Conservation (phyloP, 768 basidiomycete genomes). For the Leucocoprinus leucothites region DNA sequence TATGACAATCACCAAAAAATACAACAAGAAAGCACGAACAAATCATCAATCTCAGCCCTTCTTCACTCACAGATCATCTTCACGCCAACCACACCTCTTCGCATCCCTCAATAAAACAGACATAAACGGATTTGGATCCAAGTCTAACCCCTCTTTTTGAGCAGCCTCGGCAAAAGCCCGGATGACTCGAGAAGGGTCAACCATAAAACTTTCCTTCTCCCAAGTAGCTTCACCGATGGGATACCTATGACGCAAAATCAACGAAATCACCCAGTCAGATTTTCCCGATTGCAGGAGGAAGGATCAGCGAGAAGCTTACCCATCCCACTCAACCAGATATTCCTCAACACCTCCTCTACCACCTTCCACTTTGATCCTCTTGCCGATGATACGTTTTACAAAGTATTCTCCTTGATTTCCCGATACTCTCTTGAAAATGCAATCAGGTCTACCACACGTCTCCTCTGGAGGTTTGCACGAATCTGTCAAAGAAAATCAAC, state of each 20-base stretch:
- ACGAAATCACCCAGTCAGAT: too few species aligned
- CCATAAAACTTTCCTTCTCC: constrained; percentile 28
- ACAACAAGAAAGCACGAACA: not conserved
- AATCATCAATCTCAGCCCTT: too few species aligned
- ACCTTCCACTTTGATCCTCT: constrained; percentile 18
- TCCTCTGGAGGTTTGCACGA: not conserved
- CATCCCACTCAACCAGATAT: constrained; percentile 36
- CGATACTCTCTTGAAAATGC: constrained; percentile 14
- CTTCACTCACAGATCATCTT: not conserved
- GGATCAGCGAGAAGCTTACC: constrained; percentile 20
- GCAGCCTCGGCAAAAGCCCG: constrained; percentile 24
- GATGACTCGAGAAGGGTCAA: constrained; percentile 26
- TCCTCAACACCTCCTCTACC: constrained; percentile 16
- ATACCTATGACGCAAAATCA: constrained; percentile 22
- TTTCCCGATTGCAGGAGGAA: too few species aligned
- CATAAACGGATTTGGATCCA: constrained; percentile 19
- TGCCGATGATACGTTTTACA: constrained; percentile 31
- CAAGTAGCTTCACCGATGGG: constrained; percentile 29
- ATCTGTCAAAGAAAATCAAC: not conserved
- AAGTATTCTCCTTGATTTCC: constrained; percentile 19
- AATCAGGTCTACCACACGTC: constrained; percentile 26
- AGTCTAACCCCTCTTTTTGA: constrained; percentile 20
- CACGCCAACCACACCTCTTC: constrained; percentile 21
- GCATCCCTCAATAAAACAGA: constrained; percentile 29
- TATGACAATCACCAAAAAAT: not conserved